Conservation (phyloP, 495 filamentous ascomycete species). For the Lophium mytilinum region DNA sequence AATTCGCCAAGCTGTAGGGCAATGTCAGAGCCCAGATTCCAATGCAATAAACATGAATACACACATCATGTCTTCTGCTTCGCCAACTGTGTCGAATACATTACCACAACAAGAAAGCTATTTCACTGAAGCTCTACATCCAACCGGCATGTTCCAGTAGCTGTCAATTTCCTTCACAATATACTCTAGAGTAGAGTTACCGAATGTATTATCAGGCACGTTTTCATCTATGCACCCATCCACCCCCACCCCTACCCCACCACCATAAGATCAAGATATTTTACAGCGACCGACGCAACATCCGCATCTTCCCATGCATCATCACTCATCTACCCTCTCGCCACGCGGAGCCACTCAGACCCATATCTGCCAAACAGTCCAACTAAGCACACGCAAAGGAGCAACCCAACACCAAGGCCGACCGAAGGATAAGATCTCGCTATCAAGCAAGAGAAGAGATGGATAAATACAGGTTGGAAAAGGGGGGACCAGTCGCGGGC, state of each 20-base stretch:
- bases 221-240: background rate
- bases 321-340: background rate
- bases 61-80: too few relatives aligned
- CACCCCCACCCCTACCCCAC: background rate
- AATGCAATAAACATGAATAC: too few relatives aligned
- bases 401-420: background rate
- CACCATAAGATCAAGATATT: background rate
- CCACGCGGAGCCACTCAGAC: background rate
- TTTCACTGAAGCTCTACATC: too few relatives aligned
- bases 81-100: too few relatives aligned
- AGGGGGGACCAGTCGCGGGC: background rate
- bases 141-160: too few relatives aligned
- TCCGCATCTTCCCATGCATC: background rate
- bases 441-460: background rate
- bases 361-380: background rate
- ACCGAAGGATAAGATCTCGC: background rate
- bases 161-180: too few relatives aligned
- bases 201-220: too few relatives aligned
- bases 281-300: background rate
- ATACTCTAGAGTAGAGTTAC: too few relatives aligned
- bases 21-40: too few relatives aligned
- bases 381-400: background rate
- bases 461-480: background rate
- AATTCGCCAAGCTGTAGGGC: too few relatives aligned
- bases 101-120: too few relatives aligned